Evolutionary conservation across 1,284 basidiomycete species (phyloP).

Genomic region (Rhodotorula sp.): DNA sequence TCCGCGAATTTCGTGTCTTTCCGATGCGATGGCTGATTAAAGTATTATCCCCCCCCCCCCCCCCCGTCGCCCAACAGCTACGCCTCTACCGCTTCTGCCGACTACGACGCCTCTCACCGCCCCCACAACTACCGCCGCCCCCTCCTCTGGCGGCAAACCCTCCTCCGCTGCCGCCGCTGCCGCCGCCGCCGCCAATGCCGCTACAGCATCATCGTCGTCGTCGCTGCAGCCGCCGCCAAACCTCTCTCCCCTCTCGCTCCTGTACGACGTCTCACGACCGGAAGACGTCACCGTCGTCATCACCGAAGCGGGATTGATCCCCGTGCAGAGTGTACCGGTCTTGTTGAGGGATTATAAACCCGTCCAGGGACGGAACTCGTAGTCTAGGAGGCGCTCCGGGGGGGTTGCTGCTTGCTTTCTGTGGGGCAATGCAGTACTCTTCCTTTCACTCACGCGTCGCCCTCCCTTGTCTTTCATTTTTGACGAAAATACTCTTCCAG

Average conservation of each 20-base stretch:
- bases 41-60: too few relatives aligned
- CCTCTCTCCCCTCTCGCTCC: constrained; percentile 72
- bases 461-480: too few relatives aligned
- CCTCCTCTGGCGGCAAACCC: constrained; percentile 39
- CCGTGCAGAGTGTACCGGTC: constrained; percentile 44
- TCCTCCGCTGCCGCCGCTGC: background rate
- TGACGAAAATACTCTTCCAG: too few relatives aligned
- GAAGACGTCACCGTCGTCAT: constrained; percentile 90
- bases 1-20: too few relatives aligned
- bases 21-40: too few relatives aligned
- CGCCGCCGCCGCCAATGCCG: background rate
- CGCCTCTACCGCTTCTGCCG: background rate
- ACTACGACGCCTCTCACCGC: constrained; percentile 3
- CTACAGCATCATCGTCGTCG: constrained; percentile 45
- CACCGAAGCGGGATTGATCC: constrained; percentile 63
- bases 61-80: too few relatives aligned
- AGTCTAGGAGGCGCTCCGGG: background rate
- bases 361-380: constrained; percentile 29
- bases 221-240: constrained; percentile 48
- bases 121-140: constrained; percentile 16
- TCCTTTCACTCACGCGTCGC: too few relatives aligned
- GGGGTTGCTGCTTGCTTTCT: background rate
- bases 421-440: background rate
- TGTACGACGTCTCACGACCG: constrained; percentile 90
- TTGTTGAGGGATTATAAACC: constrained; percentile 45